Base-by-base conservation (phyloP, 1,139 yeast species). In the Pichia sp. region DNA sequence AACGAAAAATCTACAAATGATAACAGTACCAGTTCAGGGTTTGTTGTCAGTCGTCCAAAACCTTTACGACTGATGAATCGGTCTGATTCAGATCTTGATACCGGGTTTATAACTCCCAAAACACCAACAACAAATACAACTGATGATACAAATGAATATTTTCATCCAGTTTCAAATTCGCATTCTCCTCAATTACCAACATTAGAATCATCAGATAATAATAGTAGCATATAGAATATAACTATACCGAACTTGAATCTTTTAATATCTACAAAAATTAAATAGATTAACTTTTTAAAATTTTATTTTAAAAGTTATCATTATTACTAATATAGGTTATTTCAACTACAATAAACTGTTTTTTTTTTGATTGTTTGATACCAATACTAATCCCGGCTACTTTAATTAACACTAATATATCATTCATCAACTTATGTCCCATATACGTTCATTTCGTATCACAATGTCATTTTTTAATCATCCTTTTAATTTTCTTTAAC, bases 31-130 rank as follows among this genome's bases (percentile, higher is more conserved):
- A 8, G 28, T 46, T 53, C 58, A 13, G 67, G 67, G 8, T 65
- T 65, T 51, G 62, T 63, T 31, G 68, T 66, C 22, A 59, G 60
- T 51, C 55, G 68, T 38, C 60, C 61, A 5, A 54, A 45, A 47
- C 60, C 59, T 16, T 42, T 56, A 19, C 44, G 53, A 5, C 46
- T 54, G n/a, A 45, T 53, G 6, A 56, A 57, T 33, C 42, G 18
- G 10, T 39, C 42, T 22, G 42, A 47, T n/a, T 38, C 47, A 27
- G 52, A 45, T 14, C 10, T 25, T 19, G 46, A 41, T 18, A 34
- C 47, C 28, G 47, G 39, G 10, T 14, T n/a, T 7, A 31, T 34
- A 5, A 47, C 43, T 8, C 46, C 49, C 18, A 47, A 47, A 39
- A 30, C 31, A n/a, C 19, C 49, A 10, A 47, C 43, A 7, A 45